Percentiles rank a stretch among this genome's conserved stretches.
Evolutionary conservation across 2,329 filamentous ascomycete genomes (phyloP).

Genomic region (Pseudogymnoascus sp.): DNA sequence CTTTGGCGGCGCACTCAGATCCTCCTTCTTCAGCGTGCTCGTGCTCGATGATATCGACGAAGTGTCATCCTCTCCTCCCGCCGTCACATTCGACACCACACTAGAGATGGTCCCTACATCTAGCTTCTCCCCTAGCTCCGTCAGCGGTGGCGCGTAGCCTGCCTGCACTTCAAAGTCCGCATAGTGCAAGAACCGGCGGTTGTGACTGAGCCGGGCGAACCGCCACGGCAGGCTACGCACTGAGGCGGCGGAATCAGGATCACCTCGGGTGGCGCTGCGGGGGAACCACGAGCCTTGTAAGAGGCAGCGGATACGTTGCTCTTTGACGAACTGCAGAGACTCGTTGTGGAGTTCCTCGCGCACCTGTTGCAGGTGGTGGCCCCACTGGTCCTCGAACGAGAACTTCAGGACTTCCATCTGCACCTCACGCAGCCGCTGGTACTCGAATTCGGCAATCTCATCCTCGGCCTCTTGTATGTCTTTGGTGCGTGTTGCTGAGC

Average conservation of each 20-base stretch:
- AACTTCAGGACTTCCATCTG: slow-evolving; percentile 91
- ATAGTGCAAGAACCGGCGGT: slow-evolving; percentile 83
- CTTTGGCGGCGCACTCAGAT: slow-evolving; percentile 12
- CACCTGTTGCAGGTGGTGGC: slow-evolving; percentile 79
- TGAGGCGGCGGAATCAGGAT: slow-evolving; percentile 28
- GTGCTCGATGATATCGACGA: slow-evolving; percentile 35
- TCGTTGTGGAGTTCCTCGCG: slow-evolving; percentile 86
- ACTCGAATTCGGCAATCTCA: slow-evolving; percentile 77
- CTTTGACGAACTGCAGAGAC: slow-evolving; percentile 91
- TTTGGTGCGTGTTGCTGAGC: slow-evolving; percentile 70
- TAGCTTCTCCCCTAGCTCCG: slow-evolving; percentile 69
- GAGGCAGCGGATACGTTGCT: slow-evolving; percentile 86
- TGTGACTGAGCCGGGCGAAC: slow-evolving; percentile 83
- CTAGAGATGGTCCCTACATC: slow-evolving; percentile 84
- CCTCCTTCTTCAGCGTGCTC: slow-evolving; percentile 34
- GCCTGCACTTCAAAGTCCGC: slow-evolving; percentile 67
- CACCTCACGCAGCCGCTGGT: slow-evolving; percentile 66
- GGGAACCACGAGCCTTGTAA: slow-evolving; percentile 84
- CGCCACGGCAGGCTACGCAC: slow-evolving; percentile 50
- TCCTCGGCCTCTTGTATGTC: slow-evolving; percentile 84
- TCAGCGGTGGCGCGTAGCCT: slow-evolving; percentile 59
- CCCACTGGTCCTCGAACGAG: slow-evolving; percentile 93
- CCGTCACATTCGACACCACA: slow-evolving; percentile 76
- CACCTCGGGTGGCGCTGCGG: slow-evolving; percentile 33
- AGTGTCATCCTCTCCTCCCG: slow-evolving; percentile 31